A percentile compares a stretch with the other conserved stretches of the same genome.
phyloP scores from a whole-genome alignment of 306 rosid species.

The Dalbergia cochinchinensis region DNA sequence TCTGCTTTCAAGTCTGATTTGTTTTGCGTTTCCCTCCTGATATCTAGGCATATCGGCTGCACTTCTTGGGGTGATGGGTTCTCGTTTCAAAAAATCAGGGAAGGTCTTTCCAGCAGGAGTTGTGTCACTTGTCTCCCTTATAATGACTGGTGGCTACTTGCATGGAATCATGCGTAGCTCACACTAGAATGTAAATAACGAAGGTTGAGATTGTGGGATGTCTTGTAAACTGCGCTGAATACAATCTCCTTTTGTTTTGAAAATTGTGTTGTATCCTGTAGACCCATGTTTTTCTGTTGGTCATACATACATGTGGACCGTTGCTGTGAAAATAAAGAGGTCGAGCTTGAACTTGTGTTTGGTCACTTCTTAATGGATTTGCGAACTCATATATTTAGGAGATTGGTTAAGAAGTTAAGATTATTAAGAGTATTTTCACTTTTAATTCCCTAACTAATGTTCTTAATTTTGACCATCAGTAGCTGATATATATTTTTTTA shows the following conservation, averaged over 20 bases:
- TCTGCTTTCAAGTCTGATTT: conserved; percentile 23
- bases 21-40: conserved; percentile 4
- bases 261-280: conserved; percentile 30
- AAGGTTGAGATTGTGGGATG: conserved; percentile 26
- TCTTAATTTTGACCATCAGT: too few relatives aligned
- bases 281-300: conserved; percentile 25
- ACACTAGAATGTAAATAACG: conserved; percentile 60
- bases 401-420: too few relatives aligned
- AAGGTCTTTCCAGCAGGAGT: conserved; percentile 97
- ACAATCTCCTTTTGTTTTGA: conserved; percentile 28
- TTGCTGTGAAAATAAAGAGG: conserved; percentile 42
- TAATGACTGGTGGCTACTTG: conserved; percentile 94
- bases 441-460: too few relatives aligned
- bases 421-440: too few relatives aligned
- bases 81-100: conserved; percentile 92
- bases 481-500: too few relatives aligned
- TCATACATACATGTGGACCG: conserved; percentile 5
- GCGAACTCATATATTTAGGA: too few relatives aligned
- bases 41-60: conserved; percentile 87
- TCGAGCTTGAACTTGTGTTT: conserved; percentile 22
- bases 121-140: conserved; percentile 84
- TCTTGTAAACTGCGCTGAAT: conserved; percentile 47
- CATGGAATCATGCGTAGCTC: conserved; percentile 89
- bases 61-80: conserved; percentile 91
- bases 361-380: not conserved